Percentiles rank a stretch among this genome's conserved stretches.
phyloP scores from a whole-genome alignment of 2,329 filamentous ascomycete species.

The Beauveria caledonica region DNA sequence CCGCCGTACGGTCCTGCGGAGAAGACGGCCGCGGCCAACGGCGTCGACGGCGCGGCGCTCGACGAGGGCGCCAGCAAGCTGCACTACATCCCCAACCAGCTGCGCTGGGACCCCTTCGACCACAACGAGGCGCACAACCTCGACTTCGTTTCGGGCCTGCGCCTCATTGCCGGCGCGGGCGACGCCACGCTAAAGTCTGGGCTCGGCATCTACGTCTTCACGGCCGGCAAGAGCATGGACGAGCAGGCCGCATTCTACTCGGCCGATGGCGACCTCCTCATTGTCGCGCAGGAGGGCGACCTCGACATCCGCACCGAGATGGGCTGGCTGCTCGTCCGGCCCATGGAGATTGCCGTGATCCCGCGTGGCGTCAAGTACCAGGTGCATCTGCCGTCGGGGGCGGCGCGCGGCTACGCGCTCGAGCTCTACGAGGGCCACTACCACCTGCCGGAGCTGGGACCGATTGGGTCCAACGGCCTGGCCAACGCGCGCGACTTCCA shows the following conservation, averaged over 20 bases:
- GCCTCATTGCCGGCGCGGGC: constrained; percentile 67
- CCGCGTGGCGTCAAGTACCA: constrained; percentile 62
- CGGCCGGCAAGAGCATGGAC: constrained; percentile 65
- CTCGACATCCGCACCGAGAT: constrained; percentile 67
- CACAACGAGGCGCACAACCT: constrained; percentile 45
- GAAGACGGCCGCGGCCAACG: constrained; percentile 16
- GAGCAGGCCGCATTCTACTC: constrained; percentile 66
- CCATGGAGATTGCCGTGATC: constrained; percentile 65
- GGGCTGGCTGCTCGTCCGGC: constrained; percentile 58
- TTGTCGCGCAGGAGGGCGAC: constrained; percentile 62
- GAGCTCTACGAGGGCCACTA: constrained; percentile 64
- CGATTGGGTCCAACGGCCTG: constrained; percentile 60
- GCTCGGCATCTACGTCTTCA: constrained; percentile 67
- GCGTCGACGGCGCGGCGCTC: constrained; percentile 16
- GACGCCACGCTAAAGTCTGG: constrained; percentile 68
- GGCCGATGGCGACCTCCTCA: constrained; percentile 67
- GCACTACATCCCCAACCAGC: constrained; percentile 71
- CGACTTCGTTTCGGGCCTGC: constrained; percentile 46
- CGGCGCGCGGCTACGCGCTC: constrained; percentile 60
- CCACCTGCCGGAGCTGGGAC: constrained; percentile 57
- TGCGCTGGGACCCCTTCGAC: constrained; percentile 72
- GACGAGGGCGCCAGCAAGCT: constrained; percentile 34
- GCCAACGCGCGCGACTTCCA: constrained; percentile 66
- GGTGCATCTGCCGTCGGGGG: constrained; percentile 50
- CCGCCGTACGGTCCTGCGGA: constrained; percentile 43